Base-by-base conservation (phyloP, 176 grass and related monocot species). In the Musa beccarii region DNA sequence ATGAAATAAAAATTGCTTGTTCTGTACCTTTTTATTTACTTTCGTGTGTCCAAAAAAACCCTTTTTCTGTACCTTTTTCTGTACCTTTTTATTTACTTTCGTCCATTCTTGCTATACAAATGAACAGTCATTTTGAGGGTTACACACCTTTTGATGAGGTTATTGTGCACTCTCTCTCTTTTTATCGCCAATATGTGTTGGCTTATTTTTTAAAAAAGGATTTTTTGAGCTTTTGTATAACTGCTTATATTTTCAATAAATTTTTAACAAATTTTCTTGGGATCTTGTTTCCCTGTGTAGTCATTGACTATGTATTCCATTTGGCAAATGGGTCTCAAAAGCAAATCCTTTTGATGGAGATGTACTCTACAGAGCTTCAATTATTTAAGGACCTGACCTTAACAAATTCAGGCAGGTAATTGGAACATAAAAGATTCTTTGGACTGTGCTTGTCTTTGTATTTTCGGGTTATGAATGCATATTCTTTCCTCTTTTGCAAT, bases 291-390 rank as follows among this genome's bases (percentile, higher is more conserved):
- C 59, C 43, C 79, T 84, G 52, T 65, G 29, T 84, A 98, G 95
- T 93, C n/a, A 81, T 98, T 80, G 95, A 98, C 50, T 89, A 80
- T 71, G 86, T 85, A 66, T 98, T 85, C 76, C 84, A 84, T 68
- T 76, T 80, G 65, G 94, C 84, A 52, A 81, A 82, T 51, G 84
- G 77, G 17, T 79, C 53, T 68, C 95, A 93, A 70, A 93, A 90
- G 84, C 88, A 73, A 86, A 90, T 84, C 56, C 53, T 98, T 81
- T 79, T 93, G 77, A 71, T 93, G 73, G 95, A 98, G 79, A 83
- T 98, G 83, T 98, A 93, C 84, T 93, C 84, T n/a, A 80, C 95
- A 9, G 90, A 98, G 66, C 90, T 98, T 85, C 88, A 89, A 82
- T 83, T 98, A 52, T 98, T 98, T 81, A 85, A 91, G 76, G 90